These are phyloP conservation scores for Lumnitzera racemosa DNA, from an alignment of 345 rosid species.

Conservation along the genomic window DNA sequence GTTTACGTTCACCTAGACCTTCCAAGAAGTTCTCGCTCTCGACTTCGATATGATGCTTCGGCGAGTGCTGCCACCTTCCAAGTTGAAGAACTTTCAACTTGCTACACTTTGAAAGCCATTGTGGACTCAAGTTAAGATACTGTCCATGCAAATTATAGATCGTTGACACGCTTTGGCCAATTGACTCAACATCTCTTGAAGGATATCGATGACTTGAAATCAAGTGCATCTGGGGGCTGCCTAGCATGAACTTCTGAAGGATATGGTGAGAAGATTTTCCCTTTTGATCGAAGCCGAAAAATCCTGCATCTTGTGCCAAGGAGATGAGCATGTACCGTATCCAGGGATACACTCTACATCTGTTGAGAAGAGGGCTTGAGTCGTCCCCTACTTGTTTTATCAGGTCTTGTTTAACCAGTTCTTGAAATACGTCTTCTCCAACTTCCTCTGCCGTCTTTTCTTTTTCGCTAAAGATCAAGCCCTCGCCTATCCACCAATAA, in stretches of 20 bases:
- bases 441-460: conserved; percentile 8
- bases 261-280: neutral
- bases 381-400: neutral
- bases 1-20: conserved; percentile 11
- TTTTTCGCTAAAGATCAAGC: neutral
- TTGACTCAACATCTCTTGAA: neutral
- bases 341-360: conserved; percentile 12
- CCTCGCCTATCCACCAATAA: neutral
- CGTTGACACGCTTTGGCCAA: neutral
- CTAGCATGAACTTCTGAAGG: conserved; percentile 4
- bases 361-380: neutral
- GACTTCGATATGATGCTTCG: conserved; percentile 28
- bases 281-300: conserved; percentile 2
- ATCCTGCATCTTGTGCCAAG: neutral
- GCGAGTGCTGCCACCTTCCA: conserved; percentile 27
- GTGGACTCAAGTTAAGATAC: conserved; percentile 16
- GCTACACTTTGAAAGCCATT: conserved; percentile 19
- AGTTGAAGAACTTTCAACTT: conserved; percentile 21
- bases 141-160: conserved; percentile 22
- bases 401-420: conserved; percentile 1
- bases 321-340: conserved; percentile 1
- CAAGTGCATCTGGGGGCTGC: neutral
- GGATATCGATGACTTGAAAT: neutral
- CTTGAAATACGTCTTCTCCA: conserved; percentile 6
- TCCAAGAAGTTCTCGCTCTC: conserved; percentile 19